phyloP scores from a whole-genome alignment of 2,329 filamentous ascomycete species.

The Phyllosticta paracitricarpa region DNA sequence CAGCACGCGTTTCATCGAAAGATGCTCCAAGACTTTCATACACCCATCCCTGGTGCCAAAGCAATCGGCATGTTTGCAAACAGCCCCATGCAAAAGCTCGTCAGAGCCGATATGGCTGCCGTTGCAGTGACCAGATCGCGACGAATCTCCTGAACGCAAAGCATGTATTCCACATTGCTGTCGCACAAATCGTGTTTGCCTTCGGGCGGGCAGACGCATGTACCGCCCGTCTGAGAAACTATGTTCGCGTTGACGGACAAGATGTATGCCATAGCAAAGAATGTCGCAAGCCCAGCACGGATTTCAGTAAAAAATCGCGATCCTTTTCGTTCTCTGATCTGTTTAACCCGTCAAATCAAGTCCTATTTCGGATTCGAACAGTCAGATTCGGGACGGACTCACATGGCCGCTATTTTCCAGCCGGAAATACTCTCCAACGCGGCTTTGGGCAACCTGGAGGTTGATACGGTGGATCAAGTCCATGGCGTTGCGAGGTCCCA shows the following conservation, averaged over 20 bases:
- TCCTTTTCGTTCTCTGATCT: conserved; percentile 62
- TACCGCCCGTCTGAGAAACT: conserved; percentile 61
- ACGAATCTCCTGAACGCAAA: conserved; percentile 55
- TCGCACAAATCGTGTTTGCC: conserved; percentile 43
- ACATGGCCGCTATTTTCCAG: conserved; percentile 77
- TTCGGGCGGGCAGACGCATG: conserved; percentile 57
- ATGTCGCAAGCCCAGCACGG: conserved; percentile 68
- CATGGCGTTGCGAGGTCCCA: not conserved
- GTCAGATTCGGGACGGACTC: conserved; percentile 30
- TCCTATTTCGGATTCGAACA: not conserved
- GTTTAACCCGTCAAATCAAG: conserved; percentile 12
- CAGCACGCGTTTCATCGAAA: conserved; percentile 1
- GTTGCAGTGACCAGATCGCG: conserved; percentile 77
- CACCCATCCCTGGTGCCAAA: conserved; percentile 64
- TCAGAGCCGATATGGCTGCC: conserved; percentile 68
- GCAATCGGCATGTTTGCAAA: conserved; percentile 73
- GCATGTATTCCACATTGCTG: conserved; percentile 47
- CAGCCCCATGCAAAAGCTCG: conserved; percentile 74
- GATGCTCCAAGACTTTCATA: not conserved
- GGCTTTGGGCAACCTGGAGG: conserved; percentile 22
- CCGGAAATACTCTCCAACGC: conserved; percentile 47
- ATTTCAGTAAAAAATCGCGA: conserved; percentile 76
- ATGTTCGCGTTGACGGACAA: conserved; percentile 61
- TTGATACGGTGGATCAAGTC: conserved; percentile 25
- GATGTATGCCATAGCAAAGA: conserved; percentile 45